Percentiles rank a stretch among this genome's conserved stretches.
Conservation (phyloP, 768 basidiomycete genomes). For the Macrolepiota albuminosa region DNA sequence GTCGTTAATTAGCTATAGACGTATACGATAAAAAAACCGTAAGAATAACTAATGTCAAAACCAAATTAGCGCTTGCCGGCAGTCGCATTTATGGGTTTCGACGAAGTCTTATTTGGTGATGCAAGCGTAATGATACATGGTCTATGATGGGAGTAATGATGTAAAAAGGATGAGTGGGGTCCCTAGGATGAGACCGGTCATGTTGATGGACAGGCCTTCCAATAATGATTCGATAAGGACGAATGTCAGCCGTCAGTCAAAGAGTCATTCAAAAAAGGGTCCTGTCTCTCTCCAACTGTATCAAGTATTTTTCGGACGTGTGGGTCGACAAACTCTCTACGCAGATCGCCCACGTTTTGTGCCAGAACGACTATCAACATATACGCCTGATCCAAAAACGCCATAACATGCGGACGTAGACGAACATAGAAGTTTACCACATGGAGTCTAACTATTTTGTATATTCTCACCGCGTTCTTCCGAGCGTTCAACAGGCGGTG, state of each 20-base stretch:
- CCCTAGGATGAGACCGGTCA: neutral
- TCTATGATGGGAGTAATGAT: neutral
- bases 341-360: slow-evolving; percentile 36
- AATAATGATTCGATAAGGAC: neutral
- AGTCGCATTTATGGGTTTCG: no score
- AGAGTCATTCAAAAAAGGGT: neutral
- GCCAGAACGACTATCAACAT: slow-evolving; percentile 29
- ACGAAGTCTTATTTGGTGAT: neutral
- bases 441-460: slow-evolving; percentile 3
- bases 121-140: neutral
- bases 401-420: slow-evolving; percentile 2
- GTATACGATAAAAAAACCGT: no score
- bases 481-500: neutral
- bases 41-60: no score
- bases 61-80: no score
- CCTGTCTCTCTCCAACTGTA: slow-evolving; percentile 48
- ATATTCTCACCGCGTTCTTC: neutral
- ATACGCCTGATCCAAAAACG: slow-evolving; percentile 34
- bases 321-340: slow-evolving; percentile 69
- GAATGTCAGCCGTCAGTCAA: neutral
- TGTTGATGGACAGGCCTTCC: neutral
- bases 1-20: no score
- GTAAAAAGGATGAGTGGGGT: no score
- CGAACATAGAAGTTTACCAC: neutral
- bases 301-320: slow-evolving; percentile 74